These are phyloP conservation scores for Saccharomycopsis sp. DNA, from an alignment of 805 yeast species.

Conservation along the genomic window DNA sequence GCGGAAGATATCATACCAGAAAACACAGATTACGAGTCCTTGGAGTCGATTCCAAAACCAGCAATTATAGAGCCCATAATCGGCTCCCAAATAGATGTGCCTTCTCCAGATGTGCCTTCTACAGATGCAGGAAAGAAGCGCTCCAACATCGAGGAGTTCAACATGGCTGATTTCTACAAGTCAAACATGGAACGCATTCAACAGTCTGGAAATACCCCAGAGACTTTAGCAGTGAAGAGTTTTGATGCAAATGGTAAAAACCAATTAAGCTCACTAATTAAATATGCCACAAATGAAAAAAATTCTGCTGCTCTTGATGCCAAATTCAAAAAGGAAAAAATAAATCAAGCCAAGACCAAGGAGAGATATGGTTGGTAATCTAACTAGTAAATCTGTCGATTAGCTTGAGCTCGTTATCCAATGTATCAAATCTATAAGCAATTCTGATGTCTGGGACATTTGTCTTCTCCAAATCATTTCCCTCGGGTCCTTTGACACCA, in stretches of 20 bases:
- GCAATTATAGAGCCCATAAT: neutral
- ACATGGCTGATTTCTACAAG: constrained; percentile 27
- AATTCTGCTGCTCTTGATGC: constrained; percentile 25
- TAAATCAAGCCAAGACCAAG: constrained; percentile 19
- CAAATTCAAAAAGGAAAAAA: constrained; percentile 22
- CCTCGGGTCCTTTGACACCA: constrained; percentile 42
- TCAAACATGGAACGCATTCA: constrained; percentile 21
- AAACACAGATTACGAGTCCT: neutral
- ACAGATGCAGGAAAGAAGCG: neutral
- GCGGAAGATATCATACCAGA: no score
- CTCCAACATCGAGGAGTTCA: constrained; percentile 26
- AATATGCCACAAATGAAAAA: constrained; percentile 24
- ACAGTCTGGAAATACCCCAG: constrained; percentile 21
- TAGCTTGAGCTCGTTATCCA: constrained; percentile 59
- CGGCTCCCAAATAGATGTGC: neutral
- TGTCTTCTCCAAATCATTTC: constrained; percentile 86
- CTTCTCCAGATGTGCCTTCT: neutral
- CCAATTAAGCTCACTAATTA: constrained; percentile 27
- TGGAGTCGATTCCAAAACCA: constrained; percentile 1
- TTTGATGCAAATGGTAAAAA: constrained; percentile 27
- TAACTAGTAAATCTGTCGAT: constrained; percentile 36
- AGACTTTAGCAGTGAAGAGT: constrained; percentile 26
- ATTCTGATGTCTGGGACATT: constrained; percentile 89
- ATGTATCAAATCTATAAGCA: constrained; percentile 75
- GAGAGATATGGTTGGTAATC: constrained; percentile 22